These are phyloP conservation scores for Poa annua DNA, from an alignment of 176 grass and related monocot species.

Conservation along the genomic window DNA sequence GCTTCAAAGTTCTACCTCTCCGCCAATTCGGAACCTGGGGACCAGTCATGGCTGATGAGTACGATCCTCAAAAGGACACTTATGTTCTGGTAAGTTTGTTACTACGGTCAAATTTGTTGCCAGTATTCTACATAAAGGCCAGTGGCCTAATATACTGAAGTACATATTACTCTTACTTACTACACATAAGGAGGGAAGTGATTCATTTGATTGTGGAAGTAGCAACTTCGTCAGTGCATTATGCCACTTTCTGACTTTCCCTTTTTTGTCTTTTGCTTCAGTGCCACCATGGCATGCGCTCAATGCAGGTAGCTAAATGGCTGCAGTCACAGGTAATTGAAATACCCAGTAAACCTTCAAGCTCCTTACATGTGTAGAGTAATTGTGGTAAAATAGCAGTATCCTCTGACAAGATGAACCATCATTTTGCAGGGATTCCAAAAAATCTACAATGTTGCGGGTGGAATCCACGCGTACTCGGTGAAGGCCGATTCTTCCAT, in stretches of 20 bases:
- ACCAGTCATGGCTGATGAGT: constrained; percentile 89
- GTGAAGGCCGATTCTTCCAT: constrained; percentile 69
- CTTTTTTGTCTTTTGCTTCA: constrained; percentile 36
- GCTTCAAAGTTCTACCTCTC: constrained; percentile 86
- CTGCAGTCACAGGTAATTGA: constrained; percentile 84
- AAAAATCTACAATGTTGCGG: constrained; percentile 69
- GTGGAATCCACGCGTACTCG: constrained; percentile 68
- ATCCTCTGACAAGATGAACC: background rate
- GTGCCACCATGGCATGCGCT: constrained; percentile 93
- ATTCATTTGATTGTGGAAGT: background rate
- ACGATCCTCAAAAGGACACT: constrained; percentile 95
- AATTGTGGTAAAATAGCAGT: background rate
- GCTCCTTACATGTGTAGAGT: background rate
- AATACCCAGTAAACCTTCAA: background rate
- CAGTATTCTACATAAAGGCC: background rate
- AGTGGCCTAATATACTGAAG: background rate
- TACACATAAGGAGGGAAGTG: background rate
- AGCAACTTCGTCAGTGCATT: background rate
- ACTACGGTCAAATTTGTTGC: background rate
- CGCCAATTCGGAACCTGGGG: constrained; percentile 97
- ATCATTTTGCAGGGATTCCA: constrained; percentile 67
- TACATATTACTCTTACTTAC: background rate
- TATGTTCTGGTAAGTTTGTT: constrained; percentile 70
- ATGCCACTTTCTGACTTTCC: background rate
- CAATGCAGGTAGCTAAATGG: constrained; percentile 95